phyloP scores from a whole-genome alignment of 208 protist species.

The Leishmania gerbilli region DNA sequence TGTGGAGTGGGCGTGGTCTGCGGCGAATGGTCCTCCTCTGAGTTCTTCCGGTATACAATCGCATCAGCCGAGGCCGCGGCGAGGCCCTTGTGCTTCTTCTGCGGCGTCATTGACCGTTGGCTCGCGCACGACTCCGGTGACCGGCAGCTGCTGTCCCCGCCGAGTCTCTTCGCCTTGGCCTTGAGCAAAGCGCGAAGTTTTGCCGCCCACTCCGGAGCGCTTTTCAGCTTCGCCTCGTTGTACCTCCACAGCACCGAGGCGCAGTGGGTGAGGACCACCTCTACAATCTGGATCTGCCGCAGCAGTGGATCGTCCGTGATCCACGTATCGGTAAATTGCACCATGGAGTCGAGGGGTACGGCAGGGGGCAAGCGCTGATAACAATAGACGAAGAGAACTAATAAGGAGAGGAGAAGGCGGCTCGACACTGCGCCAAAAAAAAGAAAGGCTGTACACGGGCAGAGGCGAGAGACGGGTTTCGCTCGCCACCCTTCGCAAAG shows the following conservation, averaged over 20 bases:
- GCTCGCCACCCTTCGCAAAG: not conserved
- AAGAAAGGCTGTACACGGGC: not conserved
- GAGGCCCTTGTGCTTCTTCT: constrained; percentile 42
- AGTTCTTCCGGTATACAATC: constrained; percentile 25
- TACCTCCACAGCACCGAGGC: constrained; percentile 49
- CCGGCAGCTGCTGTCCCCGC: not conserved
- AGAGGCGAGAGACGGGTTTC: not conserved
- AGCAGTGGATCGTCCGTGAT: constrained; percentile 63
- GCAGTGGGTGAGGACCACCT: constrained; percentile 62
- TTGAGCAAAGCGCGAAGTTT: constrained; percentile 35
- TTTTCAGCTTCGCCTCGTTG: constrained; percentile 32
- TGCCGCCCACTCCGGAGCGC: constrained; percentile 36
- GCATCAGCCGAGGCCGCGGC: constrained; percentile 43
- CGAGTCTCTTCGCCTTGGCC: constrained; percentile 11
- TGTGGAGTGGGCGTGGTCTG: not conserved
- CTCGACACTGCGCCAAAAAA: not conserved
- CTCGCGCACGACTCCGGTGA: constrained; percentile 9
- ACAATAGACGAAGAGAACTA: not conserved
- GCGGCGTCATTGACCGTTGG: constrained; percentile 10
- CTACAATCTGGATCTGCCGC: constrained; percentile 53
- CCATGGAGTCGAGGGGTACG: constrained; percentile 3
- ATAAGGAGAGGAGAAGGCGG: not conserved
- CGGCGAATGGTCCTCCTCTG: constrained; percentile 1
- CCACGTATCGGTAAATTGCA: constrained; percentile 32
- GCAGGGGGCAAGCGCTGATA: not conserved